Percentiles rank a stretch among this genome's conserved stretches.
Conservation (phyloP, 495 filamentous ascomycete species). For the Letharia lupina region DNA sequence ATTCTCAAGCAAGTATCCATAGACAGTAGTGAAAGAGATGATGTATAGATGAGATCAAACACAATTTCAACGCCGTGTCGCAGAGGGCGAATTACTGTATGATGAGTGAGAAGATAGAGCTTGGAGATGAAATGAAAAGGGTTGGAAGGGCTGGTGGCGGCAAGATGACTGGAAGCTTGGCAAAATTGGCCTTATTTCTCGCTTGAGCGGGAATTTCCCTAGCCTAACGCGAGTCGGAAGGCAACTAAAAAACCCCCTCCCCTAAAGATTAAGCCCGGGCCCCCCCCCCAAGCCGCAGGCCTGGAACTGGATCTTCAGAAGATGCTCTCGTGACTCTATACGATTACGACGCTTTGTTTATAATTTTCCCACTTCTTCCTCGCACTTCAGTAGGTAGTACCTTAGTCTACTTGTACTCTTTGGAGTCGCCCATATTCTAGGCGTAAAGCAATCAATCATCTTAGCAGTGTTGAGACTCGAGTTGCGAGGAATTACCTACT, state of each 20-base stretch:
- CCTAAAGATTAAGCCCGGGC: neutral
- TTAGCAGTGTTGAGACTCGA: no score
- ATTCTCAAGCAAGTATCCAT: neutral
- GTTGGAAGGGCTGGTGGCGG: neutral
- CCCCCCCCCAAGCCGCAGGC: neutral
- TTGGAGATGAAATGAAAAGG: neutral
- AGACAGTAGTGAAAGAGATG: neutral
- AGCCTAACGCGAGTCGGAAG: constrained; percentile 15
- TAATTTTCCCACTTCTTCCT: neutral
- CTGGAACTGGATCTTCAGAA: neutral
- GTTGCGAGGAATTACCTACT: no score
- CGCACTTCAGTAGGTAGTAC: no score
- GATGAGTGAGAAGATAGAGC: neutral
- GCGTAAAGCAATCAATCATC: no score
- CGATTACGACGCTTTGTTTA: constrained; percentile 5
- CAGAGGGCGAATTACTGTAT: neutral
- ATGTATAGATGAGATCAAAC: neutral
- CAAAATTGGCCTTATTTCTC: neutral
- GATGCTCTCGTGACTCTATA: neutral
- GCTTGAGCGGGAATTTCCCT: neutral
- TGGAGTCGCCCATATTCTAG: no score
- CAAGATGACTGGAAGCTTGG: neutral
- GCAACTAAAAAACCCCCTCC: neutral
- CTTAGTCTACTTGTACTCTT: no score
- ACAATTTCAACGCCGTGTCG: neutral